Percentiles rank a stretch among this genome's conserved stretches.
Evolutionary conservation across 331 rosid genomes (phyloP).

Genomic region (Pyracantha coccinea): DNA sequence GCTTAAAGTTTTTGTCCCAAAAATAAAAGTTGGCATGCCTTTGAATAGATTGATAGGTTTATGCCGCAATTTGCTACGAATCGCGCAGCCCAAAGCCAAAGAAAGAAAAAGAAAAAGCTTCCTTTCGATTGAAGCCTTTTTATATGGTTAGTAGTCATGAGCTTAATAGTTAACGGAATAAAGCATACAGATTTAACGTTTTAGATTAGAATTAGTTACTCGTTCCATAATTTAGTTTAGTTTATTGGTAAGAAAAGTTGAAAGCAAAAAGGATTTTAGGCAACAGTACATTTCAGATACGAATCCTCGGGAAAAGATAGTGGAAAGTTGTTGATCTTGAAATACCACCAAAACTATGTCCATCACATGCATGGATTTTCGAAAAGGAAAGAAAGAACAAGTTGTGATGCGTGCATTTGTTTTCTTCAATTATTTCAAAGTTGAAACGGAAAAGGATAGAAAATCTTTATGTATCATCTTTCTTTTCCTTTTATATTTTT

Average conservation of each 20-base stretch:
- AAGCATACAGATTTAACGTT: not conserved
- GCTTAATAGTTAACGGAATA: not conserved
- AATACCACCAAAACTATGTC: not conserved
- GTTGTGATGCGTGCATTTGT: not conserved
- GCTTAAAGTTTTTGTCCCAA: not conserved
- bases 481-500: no score
- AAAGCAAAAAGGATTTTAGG: not conserved
- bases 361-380: not conserved
- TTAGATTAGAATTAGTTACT: not conserved
- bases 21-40: not conserved
- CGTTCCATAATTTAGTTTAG: not conserved
- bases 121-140: slow-evolving; percentile 10
- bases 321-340: not conserved
- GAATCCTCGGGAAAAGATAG: not conserved
- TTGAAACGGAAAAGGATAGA: not conserved
- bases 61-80: slow-evolving; percentile 9
- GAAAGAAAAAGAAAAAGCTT: not conserved
- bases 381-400: not conserved
- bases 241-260: not conserved
- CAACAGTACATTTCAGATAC: not conserved
- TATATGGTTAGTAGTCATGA: not conserved
- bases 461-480: not conserved
- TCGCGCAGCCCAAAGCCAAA: not conserved
- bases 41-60: not conserved
- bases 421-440: not conserved